Evolutionary conservation across 2,329 filamentous ascomycete genomes (phyloP), one percentile per base, ranked within the genome.

Genomic region (Curvularia sp.): DNA sequence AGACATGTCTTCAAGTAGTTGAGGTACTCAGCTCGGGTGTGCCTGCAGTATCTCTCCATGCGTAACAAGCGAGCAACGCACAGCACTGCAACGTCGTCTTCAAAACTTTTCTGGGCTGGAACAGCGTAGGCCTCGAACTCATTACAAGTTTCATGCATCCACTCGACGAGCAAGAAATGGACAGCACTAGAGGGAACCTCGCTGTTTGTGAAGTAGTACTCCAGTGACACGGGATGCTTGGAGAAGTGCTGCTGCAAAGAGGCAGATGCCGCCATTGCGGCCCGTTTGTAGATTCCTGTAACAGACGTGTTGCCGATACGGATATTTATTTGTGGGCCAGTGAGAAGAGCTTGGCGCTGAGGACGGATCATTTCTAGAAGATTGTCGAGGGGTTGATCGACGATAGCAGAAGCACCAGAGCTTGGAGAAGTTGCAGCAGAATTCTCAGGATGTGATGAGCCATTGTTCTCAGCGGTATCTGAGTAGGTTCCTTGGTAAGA

Each of bases 201-300:
- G 5, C 28, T 47, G 7, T 18, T 24, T 12, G 49, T 48, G 49
- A 60, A 54, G 10, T 15, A 12, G 39, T 57, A 67, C 5, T 59
- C 55, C 3, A 35, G 3, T 3, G 52, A 57, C 8, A 57, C 31
- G 2, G 61, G 63, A n/a, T 62, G 46, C 2, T 41, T 30, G 8
- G 26, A 39, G 44, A 66, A 67, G 44, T 64, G 28, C 2, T 35
- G 47, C 31, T 63, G 46, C 2, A 67, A 55, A 5, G 56, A 41
- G 1, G 42, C 43, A 13, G 63, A 67, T 4, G 53, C 49, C 15
- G 61, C 65, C 63, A 66, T 67, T 7, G 63, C 63, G 18, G 54
- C 53, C 30, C 63, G 63, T 49, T 64, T 64, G 18, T 39, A 31
- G 6, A 66, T 53, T 22, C 39, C 43, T 4, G 7, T 8, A 5